Evolutionary conservation across 192 early-diverging fungal species (phyloP).

Genomic region (Gonapodya sp.): DNA sequence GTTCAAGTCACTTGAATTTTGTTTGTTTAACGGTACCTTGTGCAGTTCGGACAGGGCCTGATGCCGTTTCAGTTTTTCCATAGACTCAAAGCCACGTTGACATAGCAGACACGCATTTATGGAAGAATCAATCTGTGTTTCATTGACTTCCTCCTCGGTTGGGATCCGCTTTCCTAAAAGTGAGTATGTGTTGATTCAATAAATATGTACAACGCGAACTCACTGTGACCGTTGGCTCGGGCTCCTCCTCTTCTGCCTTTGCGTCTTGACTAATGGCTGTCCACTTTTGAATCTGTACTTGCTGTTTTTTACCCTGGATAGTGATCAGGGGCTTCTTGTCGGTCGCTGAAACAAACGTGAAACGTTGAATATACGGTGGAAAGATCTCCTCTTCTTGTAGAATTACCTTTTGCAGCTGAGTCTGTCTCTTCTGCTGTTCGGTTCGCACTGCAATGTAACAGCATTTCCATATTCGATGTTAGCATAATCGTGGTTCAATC

Average conservation of each 20-base stretch:
- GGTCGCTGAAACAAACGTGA: neutral
- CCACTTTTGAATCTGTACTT: conserved; percentile 8
- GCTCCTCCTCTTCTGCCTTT: neutral
- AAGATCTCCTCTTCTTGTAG: neutral
- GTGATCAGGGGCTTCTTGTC: neutral
- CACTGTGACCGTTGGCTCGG: neutral
- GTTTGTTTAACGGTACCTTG: conserved; percentile 24
- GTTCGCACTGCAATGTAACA: neutral
- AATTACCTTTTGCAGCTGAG: neutral
- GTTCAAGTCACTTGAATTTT: neutral
- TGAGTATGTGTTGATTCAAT: too few relatives aligned
- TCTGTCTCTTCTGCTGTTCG: neutral
- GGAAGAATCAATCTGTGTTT: conserved; percentile 24
- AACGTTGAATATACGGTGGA: neutral
- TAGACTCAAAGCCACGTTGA: conserved; percentile 42
- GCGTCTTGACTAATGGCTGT: neutral
- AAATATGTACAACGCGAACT: neutral
- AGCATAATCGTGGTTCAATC: too few relatives aligned
- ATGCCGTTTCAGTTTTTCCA: conserved; percentile 40
- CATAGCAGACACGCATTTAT: conserved; percentile 48
- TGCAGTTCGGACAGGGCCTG: conserved; percentile 46
- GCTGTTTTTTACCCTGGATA: neutral
- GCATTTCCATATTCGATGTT: neutral
- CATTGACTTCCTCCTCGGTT: conserved; percentile 22
- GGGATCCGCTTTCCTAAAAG: too few relatives aligned